A percentile compares a stretch with the other conserved stretches of the same genome.
Conservation (phyloP, 2,329 filamentous ascomycete species). For the Colletotrichum sansevieriae region DNA sequence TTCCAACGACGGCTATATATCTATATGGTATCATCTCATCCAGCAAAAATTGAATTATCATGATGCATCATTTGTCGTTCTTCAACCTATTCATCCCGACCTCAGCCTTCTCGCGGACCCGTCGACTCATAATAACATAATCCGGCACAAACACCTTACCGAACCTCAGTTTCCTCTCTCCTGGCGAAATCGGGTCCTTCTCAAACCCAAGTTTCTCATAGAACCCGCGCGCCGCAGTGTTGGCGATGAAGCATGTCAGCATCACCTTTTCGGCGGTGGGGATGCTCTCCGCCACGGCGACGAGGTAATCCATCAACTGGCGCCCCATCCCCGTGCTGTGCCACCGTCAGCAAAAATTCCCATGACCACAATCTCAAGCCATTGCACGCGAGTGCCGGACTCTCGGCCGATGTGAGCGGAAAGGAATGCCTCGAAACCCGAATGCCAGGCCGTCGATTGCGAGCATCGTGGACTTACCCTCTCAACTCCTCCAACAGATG, state of each 20-base stretch:
- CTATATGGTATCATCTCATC: not conserved
- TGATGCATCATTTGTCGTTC: not conserved
- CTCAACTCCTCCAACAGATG: constrained; percentile 71
- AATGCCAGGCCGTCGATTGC: not conserved
- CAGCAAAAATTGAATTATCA: not conserved
- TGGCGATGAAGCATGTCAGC: constrained; percentile 79
- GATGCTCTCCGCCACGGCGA: constrained; percentile 65
- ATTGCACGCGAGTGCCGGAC: too few relatives aligned
- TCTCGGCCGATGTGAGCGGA: not conserved
- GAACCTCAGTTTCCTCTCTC: constrained; percentile 64
- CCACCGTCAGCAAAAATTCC: not conserved
- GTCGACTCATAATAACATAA: constrained; percentile 72
- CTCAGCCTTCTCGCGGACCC: constrained; percentile 44
- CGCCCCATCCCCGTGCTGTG: constrained; percentile 72
- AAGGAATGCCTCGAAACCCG: too few relatives aligned
- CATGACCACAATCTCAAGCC: not conserved
- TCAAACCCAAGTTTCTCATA: constrained; percentile 72
- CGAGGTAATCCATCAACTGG: constrained; percentile 69
- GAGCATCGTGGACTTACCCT: constrained; percentile 55
- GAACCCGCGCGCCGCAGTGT: constrained; percentile 68
- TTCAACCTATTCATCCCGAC: not conserved
- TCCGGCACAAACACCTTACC: constrained; percentile 67
- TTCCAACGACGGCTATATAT: not conserved
- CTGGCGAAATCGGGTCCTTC: constrained; percentile 68
- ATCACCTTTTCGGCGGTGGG: constrained; percentile 74